A percentile compares a stretch with the other conserved stretches of the same genome.
These are phyloP conservation scores for Kuraishia capsulata DNA, from an alignment of 805 yeast genomes.

Conservation along the genomic window DNA sequence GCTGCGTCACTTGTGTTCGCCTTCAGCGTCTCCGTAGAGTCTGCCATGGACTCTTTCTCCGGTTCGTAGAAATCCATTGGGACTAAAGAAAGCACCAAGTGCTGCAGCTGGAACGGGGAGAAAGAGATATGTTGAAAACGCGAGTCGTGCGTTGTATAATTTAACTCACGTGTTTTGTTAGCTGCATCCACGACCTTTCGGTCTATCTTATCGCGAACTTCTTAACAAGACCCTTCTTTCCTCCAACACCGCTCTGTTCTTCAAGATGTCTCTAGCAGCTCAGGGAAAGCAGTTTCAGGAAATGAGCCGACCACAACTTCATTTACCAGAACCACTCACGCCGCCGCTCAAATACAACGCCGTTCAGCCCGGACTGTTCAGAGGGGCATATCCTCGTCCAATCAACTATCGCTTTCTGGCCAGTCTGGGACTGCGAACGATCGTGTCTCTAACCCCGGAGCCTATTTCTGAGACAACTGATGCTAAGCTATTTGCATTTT, in stretches of 20 bases:
- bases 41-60: slow-evolving; percentile 10
- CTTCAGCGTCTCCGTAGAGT: slow-evolving; percentile 11
- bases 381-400: slow-evolving; percentile 85
- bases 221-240: not conserved
- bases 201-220: not conserved
- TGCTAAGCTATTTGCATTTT: slow-evolving; percentile 40
- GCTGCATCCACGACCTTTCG: no score
- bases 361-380: slow-evolving; percentile 58
- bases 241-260: not conserved
- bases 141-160: no score
- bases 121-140: no score
- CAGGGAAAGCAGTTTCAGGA: not conserved
- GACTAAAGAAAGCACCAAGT: not conserved
- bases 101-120: no score
- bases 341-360: slow-evolving; percentile 77
- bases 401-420: slow-evolving; percentile 61
- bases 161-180: no score
- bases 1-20: slow-evolving; percentile 2
- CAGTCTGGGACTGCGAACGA: slow-evolving; percentile 57
- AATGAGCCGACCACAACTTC: slow-evolving; percentile 1
- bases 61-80: slow-evolving; percentile 22
- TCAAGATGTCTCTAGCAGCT: not conserved
- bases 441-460: slow-evolving; percentile 72
- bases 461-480: slow-evolving; percentile 53
- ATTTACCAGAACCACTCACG: slow-evolving; percentile 23